Evolutionary conservation across 345 rosid species (phyloP).

Genomic region (Citrus sinensis): DNA sequence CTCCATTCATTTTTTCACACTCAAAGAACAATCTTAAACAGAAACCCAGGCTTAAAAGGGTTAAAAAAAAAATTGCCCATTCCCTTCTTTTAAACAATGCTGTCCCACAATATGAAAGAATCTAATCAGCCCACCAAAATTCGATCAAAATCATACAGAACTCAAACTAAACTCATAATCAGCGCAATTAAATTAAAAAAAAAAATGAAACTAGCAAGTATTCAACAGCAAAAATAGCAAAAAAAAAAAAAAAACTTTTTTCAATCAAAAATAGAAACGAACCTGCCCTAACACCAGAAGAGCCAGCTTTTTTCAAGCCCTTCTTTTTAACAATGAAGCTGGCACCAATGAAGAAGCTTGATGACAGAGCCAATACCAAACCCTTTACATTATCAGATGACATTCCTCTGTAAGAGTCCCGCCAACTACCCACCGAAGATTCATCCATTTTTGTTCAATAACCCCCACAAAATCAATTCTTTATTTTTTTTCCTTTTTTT

Average conservation of each 20-base stretch:
- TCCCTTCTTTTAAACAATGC: not conserved
- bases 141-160: not conserved
- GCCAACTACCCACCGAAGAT: slow-evolving; percentile 28
- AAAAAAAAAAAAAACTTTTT: not conserved
- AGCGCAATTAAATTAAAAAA: not conserved
- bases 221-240: not conserved
- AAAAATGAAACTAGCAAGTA: not conserved
- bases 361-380: slow-evolving; percentile 72
- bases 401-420: slow-evolving; percentile 61
- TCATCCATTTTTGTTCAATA: slow-evolving; percentile 10
- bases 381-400: slow-evolving; percentile 84
- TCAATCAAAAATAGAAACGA: not conserved
- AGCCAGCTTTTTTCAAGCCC: slow-evolving; percentile 72
- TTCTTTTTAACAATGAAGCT: slow-evolving; percentile 91
- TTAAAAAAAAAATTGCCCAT: not conserved
- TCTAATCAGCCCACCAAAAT: slow-evolving; percentile 1
- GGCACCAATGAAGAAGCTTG: slow-evolving; percentile 81
- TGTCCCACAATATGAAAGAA: not conserved
- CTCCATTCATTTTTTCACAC: not conserved
- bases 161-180: not conserved
- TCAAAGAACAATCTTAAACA: not conserved
- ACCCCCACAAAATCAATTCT: too few species aligned
- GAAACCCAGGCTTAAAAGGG: not conserved
- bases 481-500: not conserved
- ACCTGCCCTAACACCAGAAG: slow-evolving; percentile 82